These are phyloP conservation scores for Aspergillus haitiensis DNA, from an alignment of 495 filamentous ascomycete genomes.

Conservation along the genomic window DNA sequence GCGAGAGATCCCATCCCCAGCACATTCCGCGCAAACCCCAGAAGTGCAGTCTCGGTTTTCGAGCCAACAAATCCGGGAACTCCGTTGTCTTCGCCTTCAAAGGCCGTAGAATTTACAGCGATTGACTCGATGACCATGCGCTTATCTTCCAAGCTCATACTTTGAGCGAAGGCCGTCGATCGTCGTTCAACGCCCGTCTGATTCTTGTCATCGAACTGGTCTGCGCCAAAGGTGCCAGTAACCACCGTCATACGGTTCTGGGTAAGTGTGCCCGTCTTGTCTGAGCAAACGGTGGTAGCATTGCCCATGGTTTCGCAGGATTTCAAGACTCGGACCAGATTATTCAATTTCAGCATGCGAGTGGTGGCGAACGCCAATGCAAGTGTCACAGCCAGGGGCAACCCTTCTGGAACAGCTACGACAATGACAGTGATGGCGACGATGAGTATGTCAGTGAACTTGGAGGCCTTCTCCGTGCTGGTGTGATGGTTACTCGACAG, in stretches of 20 bases:
- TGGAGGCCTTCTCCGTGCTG: slow-evolving; percentile 60
- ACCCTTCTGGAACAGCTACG: slow-evolving; percentile 66
- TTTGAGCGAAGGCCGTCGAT: slow-evolving; percentile 4
- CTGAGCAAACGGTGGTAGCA: slow-evolving; percentile 89
- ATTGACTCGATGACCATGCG: slow-evolving; percentile 58
- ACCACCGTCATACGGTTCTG: slow-evolving; percentile 79
- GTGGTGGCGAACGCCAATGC: slow-evolving; percentile 56
- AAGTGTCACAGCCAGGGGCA: slow-evolving; percentile 62
- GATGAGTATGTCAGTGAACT: slow-evolving; percentile 61
- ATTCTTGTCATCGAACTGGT: slow-evolving; percentile 21
- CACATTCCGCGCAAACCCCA: slow-evolving; percentile 64
- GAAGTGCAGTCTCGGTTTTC: slow-evolving; percentile 74
- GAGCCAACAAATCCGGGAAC: slow-evolving; percentile 67
- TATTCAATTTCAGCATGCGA: slow-evolving; percentile 60
- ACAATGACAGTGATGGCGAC: slow-evolving; percentile 61
- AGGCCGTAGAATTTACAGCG: slow-evolving; percentile 73
- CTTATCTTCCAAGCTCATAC: slow-evolving; percentile 33
- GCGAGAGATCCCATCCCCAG: slow-evolving; percentile 65
- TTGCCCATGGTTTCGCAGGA: slow-evolving; percentile 79
- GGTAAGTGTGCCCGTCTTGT: slow-evolving; percentile 79
- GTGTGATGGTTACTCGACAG: slow-evolving; percentile 50
- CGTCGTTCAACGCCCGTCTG: slow-evolving; percentile 15
- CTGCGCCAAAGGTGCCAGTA: slow-evolving; percentile 60
- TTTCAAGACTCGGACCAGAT: slow-evolving; percentile 63
- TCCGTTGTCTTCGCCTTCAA: slow-evolving; percentile 65